Base-by-base conservation (phyloP, 768 basidiomycete species). In the Russula compacta region DNA sequence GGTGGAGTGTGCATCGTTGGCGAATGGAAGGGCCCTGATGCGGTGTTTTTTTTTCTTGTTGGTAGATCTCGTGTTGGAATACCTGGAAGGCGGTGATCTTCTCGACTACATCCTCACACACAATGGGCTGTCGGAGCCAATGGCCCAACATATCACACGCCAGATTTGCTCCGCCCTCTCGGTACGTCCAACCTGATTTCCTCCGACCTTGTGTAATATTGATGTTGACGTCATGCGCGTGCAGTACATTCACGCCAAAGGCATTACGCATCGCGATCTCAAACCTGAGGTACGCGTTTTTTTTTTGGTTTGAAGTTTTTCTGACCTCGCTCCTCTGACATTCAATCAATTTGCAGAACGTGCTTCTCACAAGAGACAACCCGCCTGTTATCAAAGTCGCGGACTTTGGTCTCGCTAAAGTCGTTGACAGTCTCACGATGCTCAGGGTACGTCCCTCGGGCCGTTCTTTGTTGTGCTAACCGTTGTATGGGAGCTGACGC, bases 351-450 rank as follows among this genome's bases (percentile, higher is more conserved):
- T 42, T 49, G 1, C 67, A 90, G 86, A 95, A 95, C 66, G 83
- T 95, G 7, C 80, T 95, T 2, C 72, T 97, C n/a, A 94, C 92
- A 1, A 76, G 70, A 10, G 81, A 85, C 44, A 65, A 76, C 2
- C 89, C 88, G 0, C 88, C 88, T 0, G 72, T 75, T 1, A 83
- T 91, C 67, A 98, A 98, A 70, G 86, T 98, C 15, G 95, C 95
- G 2, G 95, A 98, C 72, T 99, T 97, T 70, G 95, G 95, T 4
- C 81, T 98, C 7, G 95, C 95, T 1, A 99, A 98, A 71, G 83
- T 87, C n/a, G 84, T 91, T 24, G 85, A 91, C 64, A 85, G 83
- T 64, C 70, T 83, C 66, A 92, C 89, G 0, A 86, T 88, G 81
- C 73, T 92, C 12, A 80, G 80, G 65, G 91, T 92, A 64, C 15